Base-by-base conservation (phyloP, 305 asterid genomes). In the Fraxinus xanthoxyloides region DNA sequence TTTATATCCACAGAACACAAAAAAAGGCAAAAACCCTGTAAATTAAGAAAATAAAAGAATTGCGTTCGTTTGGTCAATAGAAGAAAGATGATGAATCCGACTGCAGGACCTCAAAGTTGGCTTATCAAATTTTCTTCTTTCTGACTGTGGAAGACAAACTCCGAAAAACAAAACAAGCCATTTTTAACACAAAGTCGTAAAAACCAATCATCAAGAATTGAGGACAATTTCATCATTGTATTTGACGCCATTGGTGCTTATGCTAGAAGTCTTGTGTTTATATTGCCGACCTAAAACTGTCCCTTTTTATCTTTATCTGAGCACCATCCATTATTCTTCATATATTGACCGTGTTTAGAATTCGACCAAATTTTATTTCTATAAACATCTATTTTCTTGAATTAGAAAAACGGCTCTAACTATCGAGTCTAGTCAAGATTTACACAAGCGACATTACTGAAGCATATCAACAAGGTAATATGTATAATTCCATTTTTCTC, bases 1-100 rank as follows among this genome's bases (percentile, higher is more conserved):
- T 77, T 34, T 70, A 77, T 36, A 80, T 75, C 72, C 32, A 77
- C 12, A 67, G 46, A 54, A 59, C 67, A 83, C 40, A 82, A 75
- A 74, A 77, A 61, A 61, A 4, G 4, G 7, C 8, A 34, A 8
- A 76, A 77, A 78, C 13, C 80, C 73, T 79, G 72, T 38, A 77
- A 80, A 32, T 17, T 19, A 73, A 36, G 59, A 67, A 78, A 69
- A 31, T 23, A 61, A 24, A 48, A 54, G 1, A n/a, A n/a, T 54
- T 54, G 23, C 2, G 4, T 10, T 63, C 4, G 7, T 23, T 23
- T 23, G 72, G 72, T 63, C 35, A 63, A 24, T 26, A 63, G 34
- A 63, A 63, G 61, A 23, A 17, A 77, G 59, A 84, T 10, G 10
- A 59, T 67, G 21, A 63, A 78, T 72, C 28, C 46, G 13, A 75